Evolutionary conservation across 2,329 filamentous ascomycete species (phyloP).

Genomic region (Fusarium tanahbumbuense): DNA sequence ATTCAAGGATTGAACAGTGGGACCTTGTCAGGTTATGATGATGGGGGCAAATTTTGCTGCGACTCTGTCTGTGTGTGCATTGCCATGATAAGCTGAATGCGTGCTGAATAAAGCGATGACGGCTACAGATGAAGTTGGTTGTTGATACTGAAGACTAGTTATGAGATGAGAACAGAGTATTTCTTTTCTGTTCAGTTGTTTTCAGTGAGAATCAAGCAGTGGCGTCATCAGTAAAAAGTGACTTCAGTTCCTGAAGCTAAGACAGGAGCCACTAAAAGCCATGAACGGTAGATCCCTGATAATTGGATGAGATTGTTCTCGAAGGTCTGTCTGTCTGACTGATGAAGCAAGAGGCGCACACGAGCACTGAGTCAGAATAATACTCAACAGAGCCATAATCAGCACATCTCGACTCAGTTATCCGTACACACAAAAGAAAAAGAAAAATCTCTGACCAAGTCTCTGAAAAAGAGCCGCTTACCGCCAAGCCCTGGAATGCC

Average conservation of each 20-base stretch:
- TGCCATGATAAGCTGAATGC: background rate
- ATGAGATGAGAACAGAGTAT: background rate
- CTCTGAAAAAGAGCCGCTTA: conserved; percentile 28
- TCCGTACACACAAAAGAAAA: background rate
- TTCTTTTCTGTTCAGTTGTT: background rate
- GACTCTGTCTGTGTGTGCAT: background rate
- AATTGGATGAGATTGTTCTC: conserved; percentile 15
- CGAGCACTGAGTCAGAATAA: background rate
- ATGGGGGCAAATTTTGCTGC: conserved; percentile 19
- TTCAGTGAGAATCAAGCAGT: background rate
- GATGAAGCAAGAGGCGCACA: too few species aligned
- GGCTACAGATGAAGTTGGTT: background rate
- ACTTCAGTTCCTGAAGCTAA: conserved; percentile 16
- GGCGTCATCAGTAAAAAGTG: conserved; percentile 17
- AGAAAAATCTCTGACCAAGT: background rate
- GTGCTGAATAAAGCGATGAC: background rate
- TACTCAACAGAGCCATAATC: background rate
- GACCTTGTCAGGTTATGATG: conserved; percentile 24
- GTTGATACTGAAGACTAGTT: background rate
- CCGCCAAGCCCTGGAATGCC: conserved; percentile 21
- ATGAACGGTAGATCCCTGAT: conserved; percentile 5
- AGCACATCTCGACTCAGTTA: background rate
- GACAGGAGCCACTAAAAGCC: background rate
- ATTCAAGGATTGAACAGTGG: conserved; percentile 33
- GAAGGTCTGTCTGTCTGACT: conserved; percentile 6